phyloP scores from a whole-genome alignment of 352 stramenopile genomes.

The Phytopythium cucurbitacearum region DNA sequence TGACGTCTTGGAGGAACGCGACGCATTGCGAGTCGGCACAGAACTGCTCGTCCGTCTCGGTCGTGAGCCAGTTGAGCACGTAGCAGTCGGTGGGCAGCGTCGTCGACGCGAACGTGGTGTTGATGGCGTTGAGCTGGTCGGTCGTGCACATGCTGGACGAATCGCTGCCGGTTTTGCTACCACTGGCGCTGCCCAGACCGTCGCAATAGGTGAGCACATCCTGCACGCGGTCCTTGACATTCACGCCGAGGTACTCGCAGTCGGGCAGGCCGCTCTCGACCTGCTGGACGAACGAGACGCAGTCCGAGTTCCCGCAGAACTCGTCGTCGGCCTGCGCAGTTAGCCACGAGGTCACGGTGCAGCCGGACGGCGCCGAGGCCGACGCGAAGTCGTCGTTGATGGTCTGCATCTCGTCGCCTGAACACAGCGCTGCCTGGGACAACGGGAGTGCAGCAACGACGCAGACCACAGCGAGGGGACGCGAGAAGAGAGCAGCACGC shows the following conservation, averaged over 20 bases:
- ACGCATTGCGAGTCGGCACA: no score
- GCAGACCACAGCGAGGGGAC: not conserved
- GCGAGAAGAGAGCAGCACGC: not conserved
- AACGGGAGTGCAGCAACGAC: not conserved
- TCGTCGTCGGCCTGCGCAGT: not conserved
- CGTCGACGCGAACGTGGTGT: no score
- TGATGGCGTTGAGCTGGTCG: no score
- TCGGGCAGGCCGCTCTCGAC: not conserved
- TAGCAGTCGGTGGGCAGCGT: no score
- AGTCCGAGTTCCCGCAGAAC: not conserved
- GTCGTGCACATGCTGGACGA: no score
- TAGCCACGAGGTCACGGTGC: not conserved
- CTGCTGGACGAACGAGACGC: not conserved
- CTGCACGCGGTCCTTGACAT: no score
- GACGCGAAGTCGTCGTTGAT: not conserved
- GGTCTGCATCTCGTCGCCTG: constrained; percentile 2
- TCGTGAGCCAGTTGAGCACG: no score
- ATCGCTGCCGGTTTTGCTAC: no score
- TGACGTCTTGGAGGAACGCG: no score
- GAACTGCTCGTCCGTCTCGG: no score
- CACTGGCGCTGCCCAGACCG: no score
- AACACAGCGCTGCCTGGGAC: not conserved
- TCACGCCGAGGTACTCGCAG: not conserved
- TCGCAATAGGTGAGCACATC: no score
- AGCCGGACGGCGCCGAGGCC: constrained; percentile 1